phyloP scores from a whole-genome alignment of 2,329 filamentous ascomycete species.

The Cordyceps cicadae region DNA sequence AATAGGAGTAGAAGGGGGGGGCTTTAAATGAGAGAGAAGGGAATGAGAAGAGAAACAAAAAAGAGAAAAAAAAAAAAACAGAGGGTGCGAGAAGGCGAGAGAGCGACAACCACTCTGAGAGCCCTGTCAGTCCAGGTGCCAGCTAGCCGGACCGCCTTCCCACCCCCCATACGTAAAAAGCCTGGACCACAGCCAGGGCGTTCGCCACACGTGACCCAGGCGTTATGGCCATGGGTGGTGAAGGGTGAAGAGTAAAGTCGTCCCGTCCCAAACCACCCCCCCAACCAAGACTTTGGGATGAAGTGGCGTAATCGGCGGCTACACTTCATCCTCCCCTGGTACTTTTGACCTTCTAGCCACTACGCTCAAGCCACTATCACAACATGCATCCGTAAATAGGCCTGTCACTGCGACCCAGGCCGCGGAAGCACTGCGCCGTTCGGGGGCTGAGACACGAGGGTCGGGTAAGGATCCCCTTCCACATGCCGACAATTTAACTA shows the following conservation, averaged over 20 bases:
- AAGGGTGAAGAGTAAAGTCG: background rate
- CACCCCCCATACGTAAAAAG: background rate
- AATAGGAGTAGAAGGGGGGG: background rate
- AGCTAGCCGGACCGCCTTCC: background rate
- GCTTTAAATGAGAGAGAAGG: background rate
- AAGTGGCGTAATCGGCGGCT: background rate
- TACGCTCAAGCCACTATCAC: background rate
- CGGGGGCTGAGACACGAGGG: conserved; percentile 4
- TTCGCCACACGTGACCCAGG: background rate
- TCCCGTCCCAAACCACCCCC: no score
- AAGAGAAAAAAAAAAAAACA: background rate
- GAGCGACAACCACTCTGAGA: background rate
- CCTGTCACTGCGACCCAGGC: background rate
- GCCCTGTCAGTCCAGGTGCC: background rate
- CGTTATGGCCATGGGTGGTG: no score
- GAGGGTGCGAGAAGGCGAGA: background rate
- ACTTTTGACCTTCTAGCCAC: background rate
- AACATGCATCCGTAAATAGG: background rate
- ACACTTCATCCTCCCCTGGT: background rate
- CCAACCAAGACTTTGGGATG: background rate
- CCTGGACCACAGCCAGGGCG: background rate
- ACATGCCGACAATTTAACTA: background rate
- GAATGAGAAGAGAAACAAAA: background rate
- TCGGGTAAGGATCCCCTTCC: background rate
- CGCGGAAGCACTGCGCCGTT: background rate